phyloP scores from a whole-genome alignment of 371 early-diverging fungal species.

The Basidiobolus meristosporus region DNA sequence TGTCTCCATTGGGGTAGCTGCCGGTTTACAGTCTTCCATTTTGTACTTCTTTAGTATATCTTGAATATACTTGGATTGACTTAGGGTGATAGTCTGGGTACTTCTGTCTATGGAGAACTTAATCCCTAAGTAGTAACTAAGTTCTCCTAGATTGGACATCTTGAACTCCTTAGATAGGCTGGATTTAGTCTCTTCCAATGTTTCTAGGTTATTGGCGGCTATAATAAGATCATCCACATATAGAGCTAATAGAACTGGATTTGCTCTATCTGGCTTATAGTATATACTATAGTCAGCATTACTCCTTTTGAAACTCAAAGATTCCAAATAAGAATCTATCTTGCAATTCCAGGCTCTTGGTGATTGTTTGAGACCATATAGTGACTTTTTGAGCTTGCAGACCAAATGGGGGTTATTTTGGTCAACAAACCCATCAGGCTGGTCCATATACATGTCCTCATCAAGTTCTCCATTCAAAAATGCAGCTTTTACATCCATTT shows the following conservation, averaged over 20 bases:
- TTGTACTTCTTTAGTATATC: background rate
- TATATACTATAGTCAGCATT: too few relatives aligned
- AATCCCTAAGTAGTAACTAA: too few relatives aligned
- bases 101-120: too few relatives aligned
- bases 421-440: background rate
- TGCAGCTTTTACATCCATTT: conserved; percentile 1
- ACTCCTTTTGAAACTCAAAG: background rate
- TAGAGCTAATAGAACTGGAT: background rate
- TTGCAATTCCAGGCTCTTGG: too few relatives aligned
- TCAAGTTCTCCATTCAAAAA: conserved; percentile 5
- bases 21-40: background rate
- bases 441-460: conserved; percentile 6
- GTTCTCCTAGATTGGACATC: background rate
- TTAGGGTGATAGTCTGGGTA: background rate
- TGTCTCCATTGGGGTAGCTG: background rate
- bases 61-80: background rate
- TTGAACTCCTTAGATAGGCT: background rate
- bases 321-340: background rate
- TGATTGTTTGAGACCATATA: too few relatives aligned
- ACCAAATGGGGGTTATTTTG: too few relatives aligned
- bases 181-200: background rate
- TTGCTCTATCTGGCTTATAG: too few relatives aligned
- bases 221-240: background rate
- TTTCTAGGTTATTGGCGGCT: background rate
- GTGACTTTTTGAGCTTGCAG: too few relatives aligned